These are phyloP conservation scores for Pinguiococcus pyrenoidosus DNA, from an alignment of 108 stramenopile species.

Conservation along the genomic window DNA sequence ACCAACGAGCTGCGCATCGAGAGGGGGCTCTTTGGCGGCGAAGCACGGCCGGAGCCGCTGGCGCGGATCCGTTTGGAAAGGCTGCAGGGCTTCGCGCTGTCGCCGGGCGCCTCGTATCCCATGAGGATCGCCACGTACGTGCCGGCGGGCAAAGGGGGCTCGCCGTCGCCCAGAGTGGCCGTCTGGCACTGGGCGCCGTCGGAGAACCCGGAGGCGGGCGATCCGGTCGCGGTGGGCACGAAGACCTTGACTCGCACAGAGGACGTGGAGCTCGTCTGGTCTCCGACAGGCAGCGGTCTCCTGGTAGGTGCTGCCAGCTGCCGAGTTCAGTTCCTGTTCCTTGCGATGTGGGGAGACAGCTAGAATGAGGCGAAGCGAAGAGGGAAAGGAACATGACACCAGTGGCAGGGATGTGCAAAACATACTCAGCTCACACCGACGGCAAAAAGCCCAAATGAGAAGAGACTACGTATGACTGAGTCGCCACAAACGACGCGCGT, in stretches of 20 bases:
- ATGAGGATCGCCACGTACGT: neutral
- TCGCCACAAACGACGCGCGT: neutral
- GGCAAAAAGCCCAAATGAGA: conserved; percentile 8
- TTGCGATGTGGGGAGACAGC: too few species aligned
- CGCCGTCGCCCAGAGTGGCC: neutral
- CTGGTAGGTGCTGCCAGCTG: too few species aligned
- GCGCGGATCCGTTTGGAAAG: neutral
- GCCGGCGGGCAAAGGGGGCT: neutral
- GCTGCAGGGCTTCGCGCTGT: neutral
- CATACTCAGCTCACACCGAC: neutral
- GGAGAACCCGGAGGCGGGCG: neutral
- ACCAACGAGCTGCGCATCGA: conserved; percentile 35
- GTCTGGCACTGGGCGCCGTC: neutral
- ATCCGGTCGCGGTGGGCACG: neutral
- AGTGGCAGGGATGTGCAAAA: neutral
- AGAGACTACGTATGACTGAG: neutral
- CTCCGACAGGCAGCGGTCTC: neutral
- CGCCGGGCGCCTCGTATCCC: neutral
- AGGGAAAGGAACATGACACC: too few species aligned
- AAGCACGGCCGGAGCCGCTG: neutral
- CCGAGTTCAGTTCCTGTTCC: too few species aligned
- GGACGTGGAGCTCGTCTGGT: conserved; percentile 1
- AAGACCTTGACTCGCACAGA: conserved; percentile 1
- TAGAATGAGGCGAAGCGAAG: too few species aligned
- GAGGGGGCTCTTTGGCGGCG: neutral